phyloP scores from a whole-genome alignment of 2,329 filamentous ascomycete genomes.

The Aureobasidium sp. region DNA sequence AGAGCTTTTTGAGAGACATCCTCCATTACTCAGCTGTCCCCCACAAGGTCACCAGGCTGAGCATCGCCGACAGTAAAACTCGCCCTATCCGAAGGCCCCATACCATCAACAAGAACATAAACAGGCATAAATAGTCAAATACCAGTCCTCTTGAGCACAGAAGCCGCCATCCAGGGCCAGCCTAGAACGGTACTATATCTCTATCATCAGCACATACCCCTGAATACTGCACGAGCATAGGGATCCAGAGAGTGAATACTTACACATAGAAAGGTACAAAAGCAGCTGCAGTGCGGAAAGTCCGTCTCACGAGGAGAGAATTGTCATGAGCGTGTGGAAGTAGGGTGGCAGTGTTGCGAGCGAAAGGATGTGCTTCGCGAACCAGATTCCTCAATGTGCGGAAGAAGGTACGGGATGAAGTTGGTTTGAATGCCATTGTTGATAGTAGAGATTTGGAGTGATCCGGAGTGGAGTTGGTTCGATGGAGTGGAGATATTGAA shows the following conservation, averaged over 20 bases:
- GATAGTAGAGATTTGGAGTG: background rate
- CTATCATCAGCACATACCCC: background rate
- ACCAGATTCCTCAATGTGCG: conserved; percentile 15
- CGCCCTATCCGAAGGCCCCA: conserved; percentile 2
- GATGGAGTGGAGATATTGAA: too few species aligned
- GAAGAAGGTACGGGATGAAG: conserved; percentile 20
- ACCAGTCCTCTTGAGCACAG: background rate
- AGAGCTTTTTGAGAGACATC: too few species aligned
- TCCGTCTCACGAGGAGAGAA: background rate
- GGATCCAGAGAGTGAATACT: background rate
- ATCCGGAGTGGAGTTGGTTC: background rate
- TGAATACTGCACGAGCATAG: too few species aligned
- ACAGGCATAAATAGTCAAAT: conserved; percentile 16
- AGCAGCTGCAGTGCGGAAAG: background rate
- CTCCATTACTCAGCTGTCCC: too few species aligned
- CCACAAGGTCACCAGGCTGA: conserved; percentile 1
- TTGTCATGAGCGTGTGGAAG: conserved; percentile 17
- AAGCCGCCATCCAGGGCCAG: conserved; percentile 8
- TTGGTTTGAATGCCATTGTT: conserved; percentile 22
- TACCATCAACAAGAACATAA: background rate
- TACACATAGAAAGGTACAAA: conserved; percentile 10
- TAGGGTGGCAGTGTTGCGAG: conserved; percentile 14
- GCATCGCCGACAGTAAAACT: conserved; percentile 3
- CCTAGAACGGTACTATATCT: background rate
- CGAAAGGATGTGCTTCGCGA: conserved; percentile 10